Evolutionary conservation across 2,329 filamentous ascomycete genomes (phyloP).

Genomic region (Trichophyton simii): DNA sequence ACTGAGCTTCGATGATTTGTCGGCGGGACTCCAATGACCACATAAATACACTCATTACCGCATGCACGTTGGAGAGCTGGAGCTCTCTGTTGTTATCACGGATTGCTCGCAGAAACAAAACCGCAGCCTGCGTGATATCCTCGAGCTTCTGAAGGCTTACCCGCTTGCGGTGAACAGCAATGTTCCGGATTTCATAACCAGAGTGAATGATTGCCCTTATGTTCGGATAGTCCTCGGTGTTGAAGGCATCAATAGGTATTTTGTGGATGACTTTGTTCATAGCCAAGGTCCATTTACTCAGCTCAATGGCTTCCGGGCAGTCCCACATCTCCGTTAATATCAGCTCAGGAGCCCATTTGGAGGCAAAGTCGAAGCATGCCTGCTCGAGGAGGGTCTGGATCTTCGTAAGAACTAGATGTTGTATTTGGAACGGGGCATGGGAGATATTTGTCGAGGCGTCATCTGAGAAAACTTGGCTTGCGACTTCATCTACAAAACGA

Average conservation of each 20-base stretch:
- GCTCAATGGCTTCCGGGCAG: slow-evolving; percentile 27
- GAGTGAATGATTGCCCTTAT: not conserved
- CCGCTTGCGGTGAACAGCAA: not conserved
- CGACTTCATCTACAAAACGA: too few relatives aligned
- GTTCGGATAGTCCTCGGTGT: not conserved
- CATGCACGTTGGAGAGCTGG: not conserved
- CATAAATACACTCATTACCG: not conserved
- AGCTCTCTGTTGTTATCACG: not conserved
- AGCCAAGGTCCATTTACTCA: slow-evolving; percentile 25
- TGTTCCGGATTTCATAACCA: not conserved
- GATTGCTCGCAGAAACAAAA: not conserved
- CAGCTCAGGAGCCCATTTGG: slow-evolving; percentile 22
- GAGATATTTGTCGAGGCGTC: not conserved
- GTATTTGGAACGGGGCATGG: slow-evolving; percentile 24
- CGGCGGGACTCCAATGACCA: not conserved
- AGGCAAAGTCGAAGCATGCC: slow-evolving; percentile 30
- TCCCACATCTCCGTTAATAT: slow-evolving; percentile 20
- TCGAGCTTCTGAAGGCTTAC: not conserved
- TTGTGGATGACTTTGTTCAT: slow-evolving; percentile 14
- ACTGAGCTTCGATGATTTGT: not conserved
- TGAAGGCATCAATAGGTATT: not conserved
- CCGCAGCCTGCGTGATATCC: not conserved
- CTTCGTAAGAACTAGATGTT: slow-evolving; percentile 28
- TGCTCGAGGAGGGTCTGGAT: slow-evolving; percentile 28
- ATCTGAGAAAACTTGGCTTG: not conserved